phyloP scores from a whole-genome alignment of 352 stramenopile species.

The Pythium coloratum region DNA sequence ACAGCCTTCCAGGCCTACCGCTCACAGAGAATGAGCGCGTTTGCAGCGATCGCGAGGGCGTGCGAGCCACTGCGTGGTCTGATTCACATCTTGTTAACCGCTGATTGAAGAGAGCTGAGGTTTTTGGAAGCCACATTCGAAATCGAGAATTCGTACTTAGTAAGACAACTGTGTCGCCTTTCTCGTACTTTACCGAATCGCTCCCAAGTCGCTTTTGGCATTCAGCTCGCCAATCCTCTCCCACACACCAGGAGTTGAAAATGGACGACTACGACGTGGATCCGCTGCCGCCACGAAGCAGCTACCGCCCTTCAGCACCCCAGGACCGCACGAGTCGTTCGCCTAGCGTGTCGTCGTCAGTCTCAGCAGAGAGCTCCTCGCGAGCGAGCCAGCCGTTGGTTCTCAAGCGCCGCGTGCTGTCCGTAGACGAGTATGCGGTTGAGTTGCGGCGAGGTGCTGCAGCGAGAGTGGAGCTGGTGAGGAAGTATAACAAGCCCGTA shows the following conservation, averaged over 20 bases:
- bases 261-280: background rate
- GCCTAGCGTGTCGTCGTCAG: background rate
- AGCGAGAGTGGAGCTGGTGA: background rate
- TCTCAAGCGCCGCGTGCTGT: conserved; percentile 3
- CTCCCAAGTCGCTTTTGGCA: background rate
- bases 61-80: background rate
- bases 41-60: background rate
- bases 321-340: background rate
- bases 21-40: background rate
- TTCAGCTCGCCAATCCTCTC: background rate
- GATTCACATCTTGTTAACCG: background rate
- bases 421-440: background rate
- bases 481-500: background rate
- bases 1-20: background rate
- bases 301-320: background rate
- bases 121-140: background rate
- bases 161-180: background rate
- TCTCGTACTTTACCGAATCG: background rate
- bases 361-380: background rate
- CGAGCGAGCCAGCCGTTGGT: background rate
- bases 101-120: background rate
- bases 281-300: background rate
- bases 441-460: background rate
- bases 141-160: background rate
- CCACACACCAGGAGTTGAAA: background rate